These are phyloP conservation scores for Penicillium bialowiezense DNA, from an alignment of 495 filamentous ascomycete species.

Conservation along the genomic window DNA sequence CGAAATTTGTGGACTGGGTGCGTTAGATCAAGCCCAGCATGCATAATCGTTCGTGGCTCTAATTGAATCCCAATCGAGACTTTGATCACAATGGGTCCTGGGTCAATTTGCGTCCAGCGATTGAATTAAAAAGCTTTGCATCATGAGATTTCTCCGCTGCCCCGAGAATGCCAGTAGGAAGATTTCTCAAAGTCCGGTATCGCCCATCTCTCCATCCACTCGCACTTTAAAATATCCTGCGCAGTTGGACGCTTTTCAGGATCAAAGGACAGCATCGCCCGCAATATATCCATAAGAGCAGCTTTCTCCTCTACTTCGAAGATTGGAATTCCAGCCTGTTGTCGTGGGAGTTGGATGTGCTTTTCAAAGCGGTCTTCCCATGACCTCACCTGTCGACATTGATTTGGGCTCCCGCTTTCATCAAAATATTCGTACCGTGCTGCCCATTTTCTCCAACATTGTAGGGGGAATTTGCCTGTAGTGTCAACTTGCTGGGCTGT, in stretches of 20 bases:
- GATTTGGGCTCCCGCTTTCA: slow-evolving; percentile 12
- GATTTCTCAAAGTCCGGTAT: slow-evolving; percentile 12
- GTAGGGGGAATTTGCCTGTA: slow-evolving; percentile 15
- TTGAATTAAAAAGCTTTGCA: too few species aligned
- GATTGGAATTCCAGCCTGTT: slow-evolving; percentile 2
- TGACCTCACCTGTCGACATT: slow-evolving; percentile 5
- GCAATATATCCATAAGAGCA: slow-evolving; percentile 5
- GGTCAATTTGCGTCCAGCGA: too few species aligned
- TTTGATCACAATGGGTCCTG: too few species aligned
- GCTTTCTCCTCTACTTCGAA: slow-evolving; percentile 5
- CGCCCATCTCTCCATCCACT: slow-evolving; percentile 27
- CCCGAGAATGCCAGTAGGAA: neutral
- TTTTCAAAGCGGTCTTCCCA: slow-evolving; percentile 3
- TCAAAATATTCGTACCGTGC: slow-evolving; percentile 12
- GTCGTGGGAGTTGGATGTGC: slow-evolving; percentile 6
- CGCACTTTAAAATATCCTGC: slow-evolving; percentile 17
- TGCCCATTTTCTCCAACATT: slow-evolving; percentile 24
- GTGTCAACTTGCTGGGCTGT: slow-evolving; percentile 24
- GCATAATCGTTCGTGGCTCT: too few species aligned
- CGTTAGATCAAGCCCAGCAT: too few species aligned
- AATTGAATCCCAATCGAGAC: too few species aligned
- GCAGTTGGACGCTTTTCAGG: slow-evolving; percentile 16
- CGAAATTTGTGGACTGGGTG: too few species aligned
- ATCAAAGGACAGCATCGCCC: slow-evolving; percentile 17
- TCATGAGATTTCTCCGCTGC: neutral